Evolutionary conservation across 2,329 filamentous ascomycete genomes (phyloP), one percentile per base, ranked within the genome.

Genomic region (Aspergillus fructus): DNA sequence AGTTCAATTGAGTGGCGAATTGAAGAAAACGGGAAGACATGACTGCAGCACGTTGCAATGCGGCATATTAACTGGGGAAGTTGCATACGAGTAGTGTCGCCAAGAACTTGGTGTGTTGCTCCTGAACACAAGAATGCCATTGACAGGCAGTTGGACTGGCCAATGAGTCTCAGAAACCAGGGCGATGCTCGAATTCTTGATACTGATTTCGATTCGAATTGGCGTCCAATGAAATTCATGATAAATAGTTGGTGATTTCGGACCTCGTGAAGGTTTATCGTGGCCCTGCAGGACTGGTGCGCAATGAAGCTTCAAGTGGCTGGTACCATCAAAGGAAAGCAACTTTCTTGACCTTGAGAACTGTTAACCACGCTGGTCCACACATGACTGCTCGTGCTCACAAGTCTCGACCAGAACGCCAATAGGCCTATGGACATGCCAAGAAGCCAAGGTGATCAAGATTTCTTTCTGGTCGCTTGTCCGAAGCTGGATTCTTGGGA

Each of bases 151-250:
- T 24, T 33, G 11, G 47, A 21, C n/a, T 39, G n/a, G 15, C 12
- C 30, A 49, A 40, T 42, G 40, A 42, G 34, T 15, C 12, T 42
- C 9, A 8, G 40, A 11, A 12, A 39, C 17, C 34, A 27, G 23
- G 12, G 21, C 12, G 13, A 45, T 15, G 42, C 5, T n/a, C 4
- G n/a, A 13, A 41, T 50, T 27, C 34, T 13, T 43, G 5, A 13
- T 19, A n/a, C 6, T 46, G 23, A 56, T 59, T 56, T 53, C 42
- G 55, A 59, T 54, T 53, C 47, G 56, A 59, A 56, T 53, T 46
- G 49, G 12, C 34, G 21, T 24, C 59, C 55, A 40, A 55, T 46
- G 49, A 34, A 37, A 48, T n/a, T 33, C 12, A 53, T 60, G 51
- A 55, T 42, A 55, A 48, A 57, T 54, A 12, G 4, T 12, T 37